Percentiles rank a stretch among this genome's conserved stretches.
These are phyloP conservation scores for Aspergillus coremiiformis DNA, from an alignment of 495 filamentous ascomycete genomes.

Conservation along the genomic window DNA sequence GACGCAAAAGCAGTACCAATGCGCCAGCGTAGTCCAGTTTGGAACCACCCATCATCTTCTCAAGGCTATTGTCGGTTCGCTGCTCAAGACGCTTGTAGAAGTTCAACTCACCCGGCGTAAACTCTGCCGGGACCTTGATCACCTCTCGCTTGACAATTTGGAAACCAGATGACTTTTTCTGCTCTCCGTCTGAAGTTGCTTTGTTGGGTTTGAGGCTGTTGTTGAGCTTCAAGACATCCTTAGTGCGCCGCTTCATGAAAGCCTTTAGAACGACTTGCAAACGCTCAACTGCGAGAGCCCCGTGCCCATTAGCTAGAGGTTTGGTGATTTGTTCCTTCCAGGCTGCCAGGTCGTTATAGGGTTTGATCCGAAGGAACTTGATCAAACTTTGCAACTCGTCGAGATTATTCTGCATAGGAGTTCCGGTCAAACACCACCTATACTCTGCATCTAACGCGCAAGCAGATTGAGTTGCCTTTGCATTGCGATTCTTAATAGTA, in stretches of 20 bases:
- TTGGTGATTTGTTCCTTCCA: slow-evolving; percentile 86
- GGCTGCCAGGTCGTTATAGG: slow-evolving; percentile 69
- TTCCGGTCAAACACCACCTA: slow-evolving; percentile 93
- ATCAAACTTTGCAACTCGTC: slow-evolving; percentile 92
- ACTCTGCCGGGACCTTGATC: slow-evolving; percentile 68
- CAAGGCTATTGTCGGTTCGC: slow-evolving; percentile 76
- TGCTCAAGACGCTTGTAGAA: slow-evolving; percentile 82
- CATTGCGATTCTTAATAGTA: slow-evolving; percentile 95
- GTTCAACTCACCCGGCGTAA: slow-evolving; percentile 66
- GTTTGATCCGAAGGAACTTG: slow-evolving; percentile 85
- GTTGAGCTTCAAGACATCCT: slow-evolving; percentile 83
- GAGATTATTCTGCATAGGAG: slow-evolving; percentile 96
- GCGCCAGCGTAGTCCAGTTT: slow-evolving; percentile 76
- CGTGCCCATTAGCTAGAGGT: slow-evolving; percentile 79
- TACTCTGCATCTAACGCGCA: slow-evolving; percentile 76
- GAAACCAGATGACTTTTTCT: slow-evolving; percentile 56
- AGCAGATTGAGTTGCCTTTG: slow-evolving; percentile 83
- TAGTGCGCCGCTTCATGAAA: slow-evolving; percentile 95
- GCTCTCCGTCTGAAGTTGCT: slow-evolving; percentile 37
- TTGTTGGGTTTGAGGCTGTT: slow-evolving; percentile 65
- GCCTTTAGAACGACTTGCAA: slow-evolving; percentile 76
- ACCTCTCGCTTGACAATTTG: slow-evolving; percentile 84
- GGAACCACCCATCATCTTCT: slow-evolving; percentile 73
- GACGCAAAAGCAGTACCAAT: slow-evolving; percentile 76
- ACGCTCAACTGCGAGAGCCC: slow-evolving; percentile 80